phyloP scores from a whole-genome alignment of 352 stramenopile genomes.

The Discostella stelligera region DNA sequence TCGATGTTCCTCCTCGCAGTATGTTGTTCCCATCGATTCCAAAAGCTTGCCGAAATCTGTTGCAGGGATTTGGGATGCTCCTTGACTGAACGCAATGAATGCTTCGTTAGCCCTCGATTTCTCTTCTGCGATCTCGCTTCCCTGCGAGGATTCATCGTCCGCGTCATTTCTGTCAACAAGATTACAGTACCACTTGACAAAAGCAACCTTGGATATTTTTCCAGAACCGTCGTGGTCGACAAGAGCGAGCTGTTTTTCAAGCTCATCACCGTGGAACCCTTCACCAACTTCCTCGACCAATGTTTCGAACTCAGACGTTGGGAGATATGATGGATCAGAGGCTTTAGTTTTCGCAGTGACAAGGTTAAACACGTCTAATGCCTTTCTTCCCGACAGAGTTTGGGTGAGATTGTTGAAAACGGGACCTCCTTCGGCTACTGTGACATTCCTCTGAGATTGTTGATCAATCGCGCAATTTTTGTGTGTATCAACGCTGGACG shows the following conservation, averaged over 20 bases:
- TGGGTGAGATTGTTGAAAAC: conserved; percentile 14
- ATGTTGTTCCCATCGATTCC: conserved; percentile 79
- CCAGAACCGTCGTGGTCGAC: conserved; percentile 59
- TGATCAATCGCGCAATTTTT: neutral
- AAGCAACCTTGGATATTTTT: conserved; percentile 47
- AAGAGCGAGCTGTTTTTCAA: conserved; percentile 60
- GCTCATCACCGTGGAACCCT: conserved; percentile 78
- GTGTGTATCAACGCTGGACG: neutral
- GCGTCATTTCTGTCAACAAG: conserved; percentile 55
- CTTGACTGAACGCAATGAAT: conserved; percentile 56
- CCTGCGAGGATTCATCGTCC: conserved; percentile 58
- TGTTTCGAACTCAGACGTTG: conserved; percentile 57
- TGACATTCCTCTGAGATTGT: neutral
- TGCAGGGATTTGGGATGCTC: conserved; percentile 35
- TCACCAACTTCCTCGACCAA: conserved; percentile 75
- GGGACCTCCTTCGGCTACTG: conserved; percentile 8
- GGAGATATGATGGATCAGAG: conserved; percentile 30
- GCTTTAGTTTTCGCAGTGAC: conserved; percentile 52
- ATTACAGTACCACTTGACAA: conserved; percentile 73
- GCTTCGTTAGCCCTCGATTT: conserved; percentile 56
- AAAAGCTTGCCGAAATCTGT: conserved; percentile 77
- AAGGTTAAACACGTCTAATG: conserved; percentile 80
- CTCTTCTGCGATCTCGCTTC: conserved; percentile 75
- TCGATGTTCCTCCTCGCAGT: conserved; percentile 80
- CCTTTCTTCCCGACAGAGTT: conserved; percentile 39